Evolutionary conservation across 495 filamentous ascomycete species (phyloP).

Genomic region (Annulohypoxylon stygium): DNA sequence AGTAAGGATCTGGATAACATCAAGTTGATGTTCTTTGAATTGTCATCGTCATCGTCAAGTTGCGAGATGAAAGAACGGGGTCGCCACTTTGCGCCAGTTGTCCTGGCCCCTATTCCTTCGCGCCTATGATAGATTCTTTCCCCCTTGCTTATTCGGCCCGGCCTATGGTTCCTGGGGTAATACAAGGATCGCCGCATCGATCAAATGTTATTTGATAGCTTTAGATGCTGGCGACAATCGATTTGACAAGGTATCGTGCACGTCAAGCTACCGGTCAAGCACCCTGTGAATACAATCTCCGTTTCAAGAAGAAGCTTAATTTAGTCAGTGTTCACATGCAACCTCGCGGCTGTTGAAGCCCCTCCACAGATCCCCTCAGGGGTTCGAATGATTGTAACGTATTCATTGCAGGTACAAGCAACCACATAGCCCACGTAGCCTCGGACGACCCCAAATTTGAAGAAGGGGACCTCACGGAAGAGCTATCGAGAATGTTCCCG

Average conservation of each 20-base stretch:
- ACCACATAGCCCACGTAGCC: slow-evolving; percentile 11
- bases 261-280: slow-evolving; percentile 16
- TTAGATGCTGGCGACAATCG: slow-evolving; percentile 13
- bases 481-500: neutral
- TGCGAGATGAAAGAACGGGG: slow-evolving; percentile 9
- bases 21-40: slow-evolving; percentile 13
- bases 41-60: slow-evolving; percentile 11
- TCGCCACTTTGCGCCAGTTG: slow-evolving; percentile 20
- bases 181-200: slow-evolving; percentile 40
- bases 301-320: slow-evolving; percentile 24
- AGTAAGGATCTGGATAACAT: slow-evolving; percentile 19
- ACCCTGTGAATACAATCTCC: slow-evolving; percentile 19
- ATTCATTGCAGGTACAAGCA: slow-evolving; percentile 12
- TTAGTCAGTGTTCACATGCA: slow-evolving; percentile 29
- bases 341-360: slow-evolving; percentile 21
- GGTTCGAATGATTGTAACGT: slow-evolving; percentile 6
- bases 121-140: slow-evolving; percentile 22
- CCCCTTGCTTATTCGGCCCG: slow-evolving; percentile 44
- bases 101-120: slow-evolving; percentile 16
- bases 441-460: slow-evolving; percentile 6
- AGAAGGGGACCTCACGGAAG: neutral
- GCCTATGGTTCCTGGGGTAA: slow-evolving; percentile 44
- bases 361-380: slow-evolving; percentile 13
- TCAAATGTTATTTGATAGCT: slow-evolving; percentile 28
- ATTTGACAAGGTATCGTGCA: slow-evolving; percentile 15